Conservation (phyloP, 177 flowering plant genomes). For the Tripterygium wilfordii region DNA sequence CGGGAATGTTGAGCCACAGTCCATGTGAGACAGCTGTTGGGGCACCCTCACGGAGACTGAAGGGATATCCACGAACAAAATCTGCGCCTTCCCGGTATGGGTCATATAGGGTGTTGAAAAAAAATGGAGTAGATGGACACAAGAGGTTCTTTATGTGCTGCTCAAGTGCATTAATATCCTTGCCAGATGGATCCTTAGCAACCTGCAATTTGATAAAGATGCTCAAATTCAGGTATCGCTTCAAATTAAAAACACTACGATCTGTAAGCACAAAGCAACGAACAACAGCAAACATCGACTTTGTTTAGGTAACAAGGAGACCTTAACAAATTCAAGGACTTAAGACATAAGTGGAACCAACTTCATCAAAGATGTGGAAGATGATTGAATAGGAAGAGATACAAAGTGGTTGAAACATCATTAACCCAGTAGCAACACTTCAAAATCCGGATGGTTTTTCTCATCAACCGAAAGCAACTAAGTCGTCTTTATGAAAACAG, state of each 20-base stretch:
- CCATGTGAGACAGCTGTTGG: conserved; percentile 85
- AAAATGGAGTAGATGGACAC: conserved; percentile 66
- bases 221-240: not conserved
- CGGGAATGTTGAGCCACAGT: conserved; percentile 79
- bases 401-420: too few relatives aligned
- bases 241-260: not conserved
- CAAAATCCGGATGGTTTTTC: too few relatives aligned
- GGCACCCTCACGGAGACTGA: conserved; percentile 72
- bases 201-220: conserved; percentile 31
- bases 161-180: conserved; percentile 69
- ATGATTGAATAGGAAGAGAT: too few relatives aligned
- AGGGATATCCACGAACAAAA: conserved; percentile 84
- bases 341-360: too few relatives aligned
- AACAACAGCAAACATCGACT: too few relatives aligned
- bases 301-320: too few relatives aligned
- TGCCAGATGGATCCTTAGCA: conserved; percentile 74
- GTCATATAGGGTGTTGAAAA: conserved; percentile 83
- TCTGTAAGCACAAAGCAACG: not conserved
- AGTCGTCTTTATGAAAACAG: not conserved
- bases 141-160: conserved; percentile 77
- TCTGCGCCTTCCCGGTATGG: conserved; percentile 80
- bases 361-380: too few relatives aligned
- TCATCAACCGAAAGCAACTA: too few relatives aligned
- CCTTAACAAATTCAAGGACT: too few relatives aligned
- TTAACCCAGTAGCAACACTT: too few relatives aligned